These are phyloP conservation scores for Antrodiella citrinella DNA, from an alignment of 768 basidiomycete genomes.

Conservation along the genomic window DNA sequence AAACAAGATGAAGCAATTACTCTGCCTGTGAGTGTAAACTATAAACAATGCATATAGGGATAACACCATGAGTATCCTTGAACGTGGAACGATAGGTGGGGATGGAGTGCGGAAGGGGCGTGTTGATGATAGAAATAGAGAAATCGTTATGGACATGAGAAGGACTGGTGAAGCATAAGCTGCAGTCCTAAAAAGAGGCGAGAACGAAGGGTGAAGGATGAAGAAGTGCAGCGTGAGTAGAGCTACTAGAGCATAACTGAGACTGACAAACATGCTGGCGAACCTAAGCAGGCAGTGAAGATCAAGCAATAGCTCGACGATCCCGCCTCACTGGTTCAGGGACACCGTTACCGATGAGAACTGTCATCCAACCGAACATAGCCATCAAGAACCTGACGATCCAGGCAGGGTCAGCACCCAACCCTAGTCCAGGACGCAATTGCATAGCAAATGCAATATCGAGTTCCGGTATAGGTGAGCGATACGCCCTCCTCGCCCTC, in stretches of 20 bases:
- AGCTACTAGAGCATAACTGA: background rate
- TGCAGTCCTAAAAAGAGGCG: background rate
- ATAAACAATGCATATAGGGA: too few species aligned
- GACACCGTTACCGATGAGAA: slow-evolving; percentile 29
- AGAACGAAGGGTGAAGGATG: background rate
- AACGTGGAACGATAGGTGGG: too few species aligned
- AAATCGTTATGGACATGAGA: background rate
- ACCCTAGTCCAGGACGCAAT: slow-evolving; percentile 60
- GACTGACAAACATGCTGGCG: background rate
- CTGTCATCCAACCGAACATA: slow-evolving; percentile 70
- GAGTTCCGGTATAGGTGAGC: slow-evolving; percentile 25
- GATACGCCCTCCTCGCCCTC: slow-evolving; percentile 12
- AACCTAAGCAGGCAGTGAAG: too few species aligned
- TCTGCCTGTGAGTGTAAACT: too few species aligned
- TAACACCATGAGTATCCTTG: too few species aligned
- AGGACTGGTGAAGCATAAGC: background rate
- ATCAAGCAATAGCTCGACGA: slow-evolving; percentile 4
- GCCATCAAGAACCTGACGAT: slow-evolving; percentile 75
- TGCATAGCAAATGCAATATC: slow-evolving; percentile 77
- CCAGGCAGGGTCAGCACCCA: slow-evolving; percentile 70
- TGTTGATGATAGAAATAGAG: background rate
- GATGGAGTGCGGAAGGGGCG: too few species aligned
- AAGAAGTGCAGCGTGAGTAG: background rate
- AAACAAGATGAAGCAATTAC: too few species aligned
- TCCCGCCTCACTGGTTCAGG: background rate